Conservation (phyloP, 495 filamentous ascomycete genomes). For the Platismatia glauca region DNA sequence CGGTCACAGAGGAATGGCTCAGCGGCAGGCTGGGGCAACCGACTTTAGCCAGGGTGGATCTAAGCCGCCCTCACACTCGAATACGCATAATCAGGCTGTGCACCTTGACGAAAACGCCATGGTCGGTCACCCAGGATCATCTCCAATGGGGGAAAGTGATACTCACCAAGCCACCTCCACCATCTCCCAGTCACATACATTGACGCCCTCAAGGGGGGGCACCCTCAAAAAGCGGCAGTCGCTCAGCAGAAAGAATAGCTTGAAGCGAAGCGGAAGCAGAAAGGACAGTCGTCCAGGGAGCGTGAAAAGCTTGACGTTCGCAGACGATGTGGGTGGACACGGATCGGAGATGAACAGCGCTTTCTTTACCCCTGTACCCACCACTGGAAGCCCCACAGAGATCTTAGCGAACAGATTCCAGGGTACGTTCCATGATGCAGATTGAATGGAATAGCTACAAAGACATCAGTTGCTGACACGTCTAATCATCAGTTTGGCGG, state of each 20-base stretch:
- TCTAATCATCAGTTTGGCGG: slow-evolving; percentile 62
- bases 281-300: slow-evolving; percentile 71
- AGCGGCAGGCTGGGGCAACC: slow-evolving; percentile 7
- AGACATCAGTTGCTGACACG: not conserved
- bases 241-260: slow-evolving; percentile 58
- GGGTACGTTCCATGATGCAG: slow-evolving; percentile 45
- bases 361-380: slow-evolving; percentile 84
- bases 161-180: slow-evolving; percentile 45
- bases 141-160: slow-evolving; percentile 12
- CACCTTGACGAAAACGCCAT: slow-evolving; percentile 5
- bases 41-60: slow-evolving; percentile 19
- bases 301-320: slow-evolving; percentile 63
- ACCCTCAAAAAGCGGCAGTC: slow-evolving; percentile 84
- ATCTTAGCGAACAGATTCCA: slow-evolving; percentile 83
- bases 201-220: slow-evolving; percentile 57
- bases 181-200: slow-evolving; percentile 41
- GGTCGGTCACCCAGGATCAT: slow-evolving; percentile 13
- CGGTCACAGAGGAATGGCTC: slow-evolving; percentile 10
- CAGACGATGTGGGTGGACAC: slow-evolving; percentile 46
- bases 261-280: slow-evolving; percentile 72
- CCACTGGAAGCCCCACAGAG: slow-evolving; percentile 78
- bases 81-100: slow-evolving; percentile 7
- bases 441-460: not conserved
- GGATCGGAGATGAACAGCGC: slow-evolving; percentile 67
- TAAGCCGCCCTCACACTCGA: slow-evolving; percentile 14